phyloP scores from a whole-genome alignment of 768 basidiomycete species.

The Cantharellus cinnabarinus region DNA sequence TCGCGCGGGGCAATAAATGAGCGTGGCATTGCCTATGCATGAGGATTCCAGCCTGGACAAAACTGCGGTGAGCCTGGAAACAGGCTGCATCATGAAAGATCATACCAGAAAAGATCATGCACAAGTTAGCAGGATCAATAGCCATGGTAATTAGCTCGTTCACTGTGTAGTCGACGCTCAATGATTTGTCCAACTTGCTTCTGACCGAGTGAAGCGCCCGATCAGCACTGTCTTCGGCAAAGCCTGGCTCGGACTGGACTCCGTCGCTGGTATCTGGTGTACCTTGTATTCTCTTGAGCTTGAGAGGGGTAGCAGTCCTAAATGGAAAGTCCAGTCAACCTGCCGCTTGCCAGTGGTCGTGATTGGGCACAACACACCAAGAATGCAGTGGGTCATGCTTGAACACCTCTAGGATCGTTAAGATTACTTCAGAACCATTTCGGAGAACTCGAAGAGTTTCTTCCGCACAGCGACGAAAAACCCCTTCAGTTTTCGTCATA shows the following conservation, averaged over 20 bases:
- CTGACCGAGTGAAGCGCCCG: conserved; percentile 64
- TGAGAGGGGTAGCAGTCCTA: conserved; percentile 64
- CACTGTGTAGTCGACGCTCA: conserved; percentile 85
- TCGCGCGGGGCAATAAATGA: no score
- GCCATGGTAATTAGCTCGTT: conserved; percentile 85
- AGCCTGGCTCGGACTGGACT: conserved; percentile 24
- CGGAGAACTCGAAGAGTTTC: conserved; percentile 84
- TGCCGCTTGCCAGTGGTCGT: neutral
- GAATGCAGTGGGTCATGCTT: conserved; percentile 87
- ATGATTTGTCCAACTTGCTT: conserved; percentile 59
- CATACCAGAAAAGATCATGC: conserved; percentile 57
- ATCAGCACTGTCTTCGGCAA: conserved; percentile 74
- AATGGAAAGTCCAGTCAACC: neutral
- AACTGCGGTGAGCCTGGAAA: neutral
- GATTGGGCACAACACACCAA: conserved; percentile 30
- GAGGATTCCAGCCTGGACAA: neutral
- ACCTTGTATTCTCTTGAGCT: conserved; percentile 25
- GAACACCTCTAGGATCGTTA: conserved; percentile 94
- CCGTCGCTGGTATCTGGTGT: neutral
- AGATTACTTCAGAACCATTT: conserved; percentile 64
- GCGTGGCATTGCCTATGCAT: neutral
- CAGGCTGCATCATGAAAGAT: neutral
- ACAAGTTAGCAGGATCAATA: conserved; percentile 53
- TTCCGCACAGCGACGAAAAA: conserved; percentile 88
- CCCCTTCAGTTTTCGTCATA: conserved; percentile 70